A percentile compares a stretch with the other conserved stretches of the same genome.
Evolutionary conservation across 345 rosid genomes (phyloP).

Genomic region (Dimocarpus longan): DNA sequence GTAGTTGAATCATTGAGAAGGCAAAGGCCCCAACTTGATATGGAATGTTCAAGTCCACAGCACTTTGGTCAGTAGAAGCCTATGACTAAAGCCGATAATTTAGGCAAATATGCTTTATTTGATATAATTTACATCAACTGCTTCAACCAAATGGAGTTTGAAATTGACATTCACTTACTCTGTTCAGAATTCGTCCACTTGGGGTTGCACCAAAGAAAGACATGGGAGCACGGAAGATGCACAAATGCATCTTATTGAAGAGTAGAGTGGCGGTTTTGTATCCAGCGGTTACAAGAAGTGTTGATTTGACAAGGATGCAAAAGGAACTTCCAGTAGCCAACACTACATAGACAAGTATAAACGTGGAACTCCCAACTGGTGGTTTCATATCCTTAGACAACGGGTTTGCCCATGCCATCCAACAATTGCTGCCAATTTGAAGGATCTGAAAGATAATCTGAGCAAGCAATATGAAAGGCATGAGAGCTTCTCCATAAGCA

Average conservation of each 20-base stretch:
- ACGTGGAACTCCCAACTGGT: conserved; percentile 35
- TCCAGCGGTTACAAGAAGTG: conserved; percentile 48
- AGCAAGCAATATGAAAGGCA: conserved; percentile 58
- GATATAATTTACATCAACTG: conserved; percentile 16
- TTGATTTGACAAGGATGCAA: conserved; percentile 47
- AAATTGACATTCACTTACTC: conserved; percentile 34
- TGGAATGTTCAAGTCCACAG: neutral
- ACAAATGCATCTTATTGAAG: conserved; percentile 61
- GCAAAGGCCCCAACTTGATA: neutral
- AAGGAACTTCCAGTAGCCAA: conserved; percentile 60
- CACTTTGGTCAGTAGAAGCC: conserved; percentile 14
- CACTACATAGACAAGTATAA: conserved; percentile 55
- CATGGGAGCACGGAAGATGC: conserved; percentile 81
- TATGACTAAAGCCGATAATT: neutral
- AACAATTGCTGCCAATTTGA: conserved; percentile 77
- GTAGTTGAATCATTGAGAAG: neutral
- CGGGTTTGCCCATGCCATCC: conserved; percentile 83
- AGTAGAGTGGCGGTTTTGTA: conserved; percentile 63
- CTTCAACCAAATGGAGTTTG: neutral
- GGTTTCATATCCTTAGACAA: conserved; percentile 52
- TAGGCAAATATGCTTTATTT: neutral
- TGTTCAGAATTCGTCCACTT: conserved; percentile 59
- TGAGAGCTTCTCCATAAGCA: conserved; percentile 65
- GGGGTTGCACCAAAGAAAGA: conserved; percentile 81
- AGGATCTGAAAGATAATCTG: conserved; percentile 55